These are phyloP conservation scores for Amanita molliuscula DNA, from an alignment of 768 basidiomycete species.

Conservation along the genomic window DNA sequence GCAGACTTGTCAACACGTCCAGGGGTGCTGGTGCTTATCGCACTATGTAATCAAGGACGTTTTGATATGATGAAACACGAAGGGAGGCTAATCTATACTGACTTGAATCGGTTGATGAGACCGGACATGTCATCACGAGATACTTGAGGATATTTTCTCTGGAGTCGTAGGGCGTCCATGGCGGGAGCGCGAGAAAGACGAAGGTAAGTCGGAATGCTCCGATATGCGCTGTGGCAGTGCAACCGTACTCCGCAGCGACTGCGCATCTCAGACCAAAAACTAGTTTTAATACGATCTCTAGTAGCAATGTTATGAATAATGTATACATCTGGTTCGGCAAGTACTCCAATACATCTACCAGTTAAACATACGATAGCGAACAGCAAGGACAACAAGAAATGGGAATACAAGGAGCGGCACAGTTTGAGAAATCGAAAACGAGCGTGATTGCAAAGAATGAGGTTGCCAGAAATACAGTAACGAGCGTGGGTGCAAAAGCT, in stretches of 20 bases:
- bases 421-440: background rate
- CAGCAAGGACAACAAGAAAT: background rate
- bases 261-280: background rate
- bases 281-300: background rate
- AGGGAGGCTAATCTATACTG: slow-evolving; percentile 21
- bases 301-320: slow-evolving; percentile 4
- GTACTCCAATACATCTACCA: background rate
- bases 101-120: slow-evolving; percentile 96
- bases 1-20: slow-evolving; percentile 77
- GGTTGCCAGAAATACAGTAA: slow-evolving; percentile 4
- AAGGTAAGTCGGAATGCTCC: background rate
- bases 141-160: slow-evolving; percentile 89
- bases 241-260: background rate
- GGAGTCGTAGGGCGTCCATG: slow-evolving; percentile 80
- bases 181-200: background rate
- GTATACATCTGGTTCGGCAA: slow-evolving; percentile 3
- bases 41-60: slow-evolving; percentile 26
- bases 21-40: slow-evolving; percentile 68
- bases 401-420: background rate
- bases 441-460: background rate
- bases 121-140: slow-evolving; percentile 91
- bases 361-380: background rate
- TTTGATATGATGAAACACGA: background rate
- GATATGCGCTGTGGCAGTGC: slow-evolving; percentile 3
- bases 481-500: background rate